Conservation (phyloP, 75 land plant genomes). For the Sequoia sempervirens region DNA sequence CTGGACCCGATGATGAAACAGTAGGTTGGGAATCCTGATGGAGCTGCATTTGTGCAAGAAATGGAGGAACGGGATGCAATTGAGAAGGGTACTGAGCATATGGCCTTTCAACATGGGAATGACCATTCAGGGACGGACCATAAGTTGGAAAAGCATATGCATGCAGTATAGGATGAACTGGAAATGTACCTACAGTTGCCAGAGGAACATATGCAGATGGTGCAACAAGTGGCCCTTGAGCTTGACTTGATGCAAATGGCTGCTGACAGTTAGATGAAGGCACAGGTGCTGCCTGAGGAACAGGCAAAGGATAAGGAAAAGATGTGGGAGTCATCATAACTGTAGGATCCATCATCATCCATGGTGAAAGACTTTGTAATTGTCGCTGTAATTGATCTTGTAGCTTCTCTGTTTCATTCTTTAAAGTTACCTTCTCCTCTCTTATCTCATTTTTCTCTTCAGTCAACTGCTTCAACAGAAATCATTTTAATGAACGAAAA, state of each 20-base stretch:
- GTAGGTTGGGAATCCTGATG: conserved; percentile 15
- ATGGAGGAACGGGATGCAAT: conserved; percentile 33
- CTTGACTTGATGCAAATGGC: conserved; percentile 34
- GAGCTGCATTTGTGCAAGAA: conserved; percentile 29
- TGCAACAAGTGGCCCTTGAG: conserved; percentile 34
- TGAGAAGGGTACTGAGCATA: conserved; percentile 50
- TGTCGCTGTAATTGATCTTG: conserved; percentile 82
- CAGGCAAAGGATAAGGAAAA: conserved; percentile 25
- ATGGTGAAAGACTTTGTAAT: conserved; percentile 54
- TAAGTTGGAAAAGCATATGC: conserved; percentile 66
- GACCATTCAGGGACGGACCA: conserved; percentile 43
- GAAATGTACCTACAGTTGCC: conserved; percentile 53
- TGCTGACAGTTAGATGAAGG: conserved; percentile 20
- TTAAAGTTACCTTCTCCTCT: conserved; percentile 86
- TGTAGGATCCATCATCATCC: conserved; percentile 76
- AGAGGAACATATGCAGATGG: conserved; percentile 60
- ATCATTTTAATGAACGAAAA: neutral
- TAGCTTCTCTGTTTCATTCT: conserved; percentile 78
- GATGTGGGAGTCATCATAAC: conserved; percentile 46
- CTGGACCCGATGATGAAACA: conserved; percentile 10
- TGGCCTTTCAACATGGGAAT: conserved; percentile 56
- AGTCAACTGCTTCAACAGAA: conserved; percentile 48
- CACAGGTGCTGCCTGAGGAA: conserved; percentile 4
- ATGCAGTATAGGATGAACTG: conserved; percentile 74
- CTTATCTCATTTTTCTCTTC: conserved; percentile 94